Evolutionary conservation across 768 basidiomycete genomes (phyloP).

Genomic region (Mycena chlorophos): DNA sequence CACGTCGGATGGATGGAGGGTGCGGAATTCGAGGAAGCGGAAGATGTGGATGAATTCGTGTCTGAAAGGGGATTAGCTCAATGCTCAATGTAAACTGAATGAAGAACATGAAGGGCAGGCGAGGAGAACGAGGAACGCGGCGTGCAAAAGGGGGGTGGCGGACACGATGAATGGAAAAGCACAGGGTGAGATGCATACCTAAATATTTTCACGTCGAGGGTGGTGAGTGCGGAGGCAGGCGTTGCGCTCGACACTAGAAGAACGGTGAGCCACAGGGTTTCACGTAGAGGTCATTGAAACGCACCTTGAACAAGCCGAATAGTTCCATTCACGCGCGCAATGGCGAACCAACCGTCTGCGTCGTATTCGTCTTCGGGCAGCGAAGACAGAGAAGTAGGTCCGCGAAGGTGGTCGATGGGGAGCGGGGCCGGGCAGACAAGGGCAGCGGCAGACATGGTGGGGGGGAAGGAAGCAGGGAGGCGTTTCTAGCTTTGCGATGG

Average conservation of each 20-base stretch:
- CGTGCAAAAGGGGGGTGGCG: background rate
- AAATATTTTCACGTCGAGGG: conserved; percentile 54
- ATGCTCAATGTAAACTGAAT: background rate
- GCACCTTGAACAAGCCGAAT: conserved; percentile 65
- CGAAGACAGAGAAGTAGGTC: background rate
- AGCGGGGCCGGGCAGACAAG: background rate
- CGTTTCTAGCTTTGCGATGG: background rate
- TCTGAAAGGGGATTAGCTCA: conserved; percentile 20
- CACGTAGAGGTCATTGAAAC: conserved; percentile 29
- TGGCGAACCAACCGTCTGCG: conserved; percentile 48
- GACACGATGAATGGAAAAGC: background rate
- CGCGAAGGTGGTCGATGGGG: background rate
- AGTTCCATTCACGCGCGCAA: conserved; percentile 57
- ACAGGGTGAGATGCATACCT: conserved; percentile 8
- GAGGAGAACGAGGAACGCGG: background rate
- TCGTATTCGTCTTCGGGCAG: background rate
- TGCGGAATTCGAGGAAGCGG: conserved; percentile 47
- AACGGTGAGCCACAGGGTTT: conserved; percentile 6
- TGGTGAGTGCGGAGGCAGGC: conserved; percentile 44
- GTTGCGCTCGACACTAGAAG: conserved; percentile 39
- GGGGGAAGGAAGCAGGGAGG: background rate
- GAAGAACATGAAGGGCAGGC: background rate
- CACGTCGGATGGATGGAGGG: conserved; percentile 52
- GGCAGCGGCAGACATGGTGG: background rate
- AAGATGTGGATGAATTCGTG: conserved; percentile 70